A percentile compares a stretch with the other conserved stretches of the same genome.
phyloP scores from a whole-genome alignment of 2,329 filamentous ascomycete genomes.

The Fusarium anthophilum region DNA sequence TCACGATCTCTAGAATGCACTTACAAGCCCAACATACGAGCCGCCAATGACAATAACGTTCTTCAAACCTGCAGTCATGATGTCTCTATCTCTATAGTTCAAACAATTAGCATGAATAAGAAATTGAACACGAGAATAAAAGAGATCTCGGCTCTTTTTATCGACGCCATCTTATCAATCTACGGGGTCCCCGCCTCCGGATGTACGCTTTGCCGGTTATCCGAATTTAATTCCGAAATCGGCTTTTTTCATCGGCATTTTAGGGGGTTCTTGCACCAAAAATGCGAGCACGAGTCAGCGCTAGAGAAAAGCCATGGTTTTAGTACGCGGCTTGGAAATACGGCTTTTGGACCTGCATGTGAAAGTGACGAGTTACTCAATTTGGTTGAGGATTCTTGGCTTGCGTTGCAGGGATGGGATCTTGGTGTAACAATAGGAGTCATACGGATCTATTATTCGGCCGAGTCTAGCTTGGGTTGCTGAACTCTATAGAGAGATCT shows the following conservation, averaged over 20 bases:
- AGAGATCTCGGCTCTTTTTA: background rate
- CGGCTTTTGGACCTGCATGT: background rate
- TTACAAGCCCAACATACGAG: conserved; percentile 41
- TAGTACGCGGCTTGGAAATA: background rate
- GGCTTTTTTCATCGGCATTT: conserved; percentile 12
- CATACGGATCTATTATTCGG: background rate
- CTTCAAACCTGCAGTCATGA: conserved; percentile 31
- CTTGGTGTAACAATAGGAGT: background rate
- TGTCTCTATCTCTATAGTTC: background rate
- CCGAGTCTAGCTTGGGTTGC: background rate
- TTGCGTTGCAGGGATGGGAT: background rate
- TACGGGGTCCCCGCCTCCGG: background rate
- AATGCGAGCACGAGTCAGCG: background rate
- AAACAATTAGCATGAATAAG: background rate
- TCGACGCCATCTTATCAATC: conserved; percentile 29
- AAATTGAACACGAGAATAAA: fast-evolving
- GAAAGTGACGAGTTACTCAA: background rate
- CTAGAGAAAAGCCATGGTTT: background rate
- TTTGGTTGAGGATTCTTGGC: fast-evolving
- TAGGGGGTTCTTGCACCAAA: background rate
- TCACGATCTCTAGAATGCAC: background rate
- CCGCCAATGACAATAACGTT: conserved; percentile 42
- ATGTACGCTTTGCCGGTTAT: conserved; percentile 23
- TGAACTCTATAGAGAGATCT: background rate
- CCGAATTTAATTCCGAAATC: conserved; percentile 21